Evolutionary conservation across 495 filamentous ascomycete genomes (phyloP), one percentile per base, ranked within the genome.

Genomic region (Podospora tetraspora): DNA sequence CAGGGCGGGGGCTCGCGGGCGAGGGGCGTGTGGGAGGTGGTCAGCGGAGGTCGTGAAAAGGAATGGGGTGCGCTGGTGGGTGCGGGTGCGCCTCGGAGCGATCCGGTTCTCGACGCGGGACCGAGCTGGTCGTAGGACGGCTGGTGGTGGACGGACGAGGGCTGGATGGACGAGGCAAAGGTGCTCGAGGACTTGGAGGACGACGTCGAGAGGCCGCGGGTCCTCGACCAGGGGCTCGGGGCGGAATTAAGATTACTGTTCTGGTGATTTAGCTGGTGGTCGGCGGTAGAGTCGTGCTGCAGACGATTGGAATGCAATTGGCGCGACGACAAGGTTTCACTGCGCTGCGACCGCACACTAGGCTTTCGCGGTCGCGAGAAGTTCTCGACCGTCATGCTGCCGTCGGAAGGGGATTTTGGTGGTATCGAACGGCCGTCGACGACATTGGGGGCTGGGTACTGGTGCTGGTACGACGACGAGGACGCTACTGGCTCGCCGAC

Each of bases 311-410:
- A 62, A 5, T 62, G 68, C 65, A 69, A 63, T 27, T 75, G 74
- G 22, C 76, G 79, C 10, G 75, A 68, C 21, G 73, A 62, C 52
- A 78, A 72, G 59, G 72, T 65, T 60, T 83, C 80, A 24, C 75
- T 74, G 29, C 76, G 74, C 21, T 78, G 74, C 37, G 79, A 80
- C 59, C 77, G 75, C 19, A 85, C 72, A 64, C 83, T 85, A 9
- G 81, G 71, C 62, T 83, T 82, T 52, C 84, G 73, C 57, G 82
- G 83, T 56, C 85, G 79, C 2, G 84, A 84, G 69, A 86, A 85
- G 70, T 85, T 86, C 68, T 85, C 84, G 63, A 82, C 77, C 29
- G 62, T 68, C 71, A 73, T 67, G 29, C 57, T 69, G 32, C 68
- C 62, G 43, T 71, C 74, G 11, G 69, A 71, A 10, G 69, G 43